A percentile compares a stretch with the other conserved stretches of the same genome.
phyloP scores from a whole-genome alignment of 225 moss, liverwort and hornwort genomes.

The Ulota crispa region DNA sequence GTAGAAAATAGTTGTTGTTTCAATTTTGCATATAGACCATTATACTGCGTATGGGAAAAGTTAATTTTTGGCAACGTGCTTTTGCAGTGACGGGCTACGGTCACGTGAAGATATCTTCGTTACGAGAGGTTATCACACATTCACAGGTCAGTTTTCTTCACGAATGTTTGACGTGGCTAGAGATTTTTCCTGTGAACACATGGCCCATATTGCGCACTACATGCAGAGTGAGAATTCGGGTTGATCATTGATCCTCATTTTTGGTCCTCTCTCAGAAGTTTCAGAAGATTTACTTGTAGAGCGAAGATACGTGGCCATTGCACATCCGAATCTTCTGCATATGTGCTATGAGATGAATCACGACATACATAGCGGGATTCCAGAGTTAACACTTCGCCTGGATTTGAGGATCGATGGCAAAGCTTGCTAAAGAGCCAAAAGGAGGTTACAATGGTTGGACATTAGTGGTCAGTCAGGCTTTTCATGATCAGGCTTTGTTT shows the following conservation, averaged over 20 bases:
- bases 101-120: conserved; percentile 68
- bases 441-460: not conserved
- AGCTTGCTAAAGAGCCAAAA: not conserved
- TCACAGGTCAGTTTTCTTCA: conserved; percentile 51
- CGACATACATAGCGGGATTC: not conserved
- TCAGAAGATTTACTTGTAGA: not conserved
- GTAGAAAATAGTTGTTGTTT: conserved; percentile 1
- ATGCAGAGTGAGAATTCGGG: not conserved
- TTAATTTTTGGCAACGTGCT: not conserved
- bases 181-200: not conserved
- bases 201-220: not conserved
- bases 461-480: not conserved
- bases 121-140: conserved; percentile 79
- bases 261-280: not conserved
- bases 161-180: not conserved
- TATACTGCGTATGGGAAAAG: not conserved
- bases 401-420: not conserved
- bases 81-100: conserved; percentile 82
- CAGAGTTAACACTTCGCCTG: not conserved
- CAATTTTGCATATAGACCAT: conserved; percentile 5
- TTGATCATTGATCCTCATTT: conserved; percentile 9
- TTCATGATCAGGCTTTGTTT: conserved; percentile 4
- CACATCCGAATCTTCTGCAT: not conserved
- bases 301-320: not conserved
- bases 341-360: not conserved